A percentile compares a stretch with the other conserved stretches of the same genome.
Conservation (phyloP, 371 early-diverging fungal species). For the Basidiobolus heterosporus region DNA sequence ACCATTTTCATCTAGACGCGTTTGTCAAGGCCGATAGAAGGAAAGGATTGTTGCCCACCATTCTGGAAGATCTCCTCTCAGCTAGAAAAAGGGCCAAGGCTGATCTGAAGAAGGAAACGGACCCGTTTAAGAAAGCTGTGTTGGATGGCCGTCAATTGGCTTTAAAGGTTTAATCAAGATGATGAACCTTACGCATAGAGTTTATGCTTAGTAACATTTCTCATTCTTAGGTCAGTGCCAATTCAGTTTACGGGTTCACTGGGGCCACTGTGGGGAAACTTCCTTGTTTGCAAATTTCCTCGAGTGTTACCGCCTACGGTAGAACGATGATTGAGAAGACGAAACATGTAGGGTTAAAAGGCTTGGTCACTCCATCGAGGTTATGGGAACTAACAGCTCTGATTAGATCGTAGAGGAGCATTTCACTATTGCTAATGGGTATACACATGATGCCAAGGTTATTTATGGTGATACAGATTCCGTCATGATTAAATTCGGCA, state of each 20-base stretch:
- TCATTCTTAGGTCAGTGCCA: conserved; percentile 75
- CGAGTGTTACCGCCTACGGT: conserved; percentile 97
- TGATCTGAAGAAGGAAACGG: conserved; percentile 86
- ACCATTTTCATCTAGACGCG: conserved; percentile 34
- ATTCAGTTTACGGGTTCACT: conserved; percentile 99
- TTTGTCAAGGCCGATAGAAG: conserved; percentile 61
- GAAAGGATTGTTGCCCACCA: conserved; percentile 89
- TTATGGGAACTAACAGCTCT: not conserved
- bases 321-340: conserved; percentile 96
- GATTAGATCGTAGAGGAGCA: conserved; percentile 64
- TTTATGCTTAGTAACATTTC: not conserved
- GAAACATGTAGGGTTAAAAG: conserved; percentile 28
- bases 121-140: conserved; percentile 82
- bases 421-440: conserved; percentile 75
- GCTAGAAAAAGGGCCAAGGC: conserved; percentile 93
- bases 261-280: conserved; percentile 95
- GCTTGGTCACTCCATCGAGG: not conserved
- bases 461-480: conserved; percentile 99
- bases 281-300: conserved; percentile 95
- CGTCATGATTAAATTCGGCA: conserved; percentile 98
- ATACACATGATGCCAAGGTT: conserved; percentile 76
- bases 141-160: conserved; percentile 97
- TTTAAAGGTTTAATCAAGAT: conserved; percentile 44
- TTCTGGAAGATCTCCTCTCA: conserved; percentile 80
- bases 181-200: not conserved